These are phyloP conservation scores for Trametes polyzona DNA, from an alignment of 1,284 basidiomycete genomes.

Conservation along the genomic window DNA sequence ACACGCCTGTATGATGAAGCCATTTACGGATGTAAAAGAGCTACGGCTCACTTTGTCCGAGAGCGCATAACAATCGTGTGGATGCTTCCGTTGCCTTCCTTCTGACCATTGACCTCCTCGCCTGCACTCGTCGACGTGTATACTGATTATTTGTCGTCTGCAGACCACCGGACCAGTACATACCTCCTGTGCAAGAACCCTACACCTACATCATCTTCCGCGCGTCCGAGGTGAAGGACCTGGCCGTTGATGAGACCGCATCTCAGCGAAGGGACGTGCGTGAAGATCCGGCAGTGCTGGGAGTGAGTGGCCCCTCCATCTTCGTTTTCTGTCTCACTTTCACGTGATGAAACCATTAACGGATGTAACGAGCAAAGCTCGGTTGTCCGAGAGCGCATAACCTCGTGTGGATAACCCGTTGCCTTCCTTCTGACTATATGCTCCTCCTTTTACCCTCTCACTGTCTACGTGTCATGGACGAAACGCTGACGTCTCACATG, in stretches of 20 bases:
- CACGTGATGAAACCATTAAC: slow-evolving; percentile 50
- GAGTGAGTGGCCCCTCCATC: slow-evolving; percentile 50
- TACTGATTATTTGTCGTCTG: slow-evolving; percentile 24
- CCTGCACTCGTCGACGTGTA: slow-evolving; percentile 10
- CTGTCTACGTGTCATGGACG: background rate
- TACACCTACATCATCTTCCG: slow-evolving; percentile 85
- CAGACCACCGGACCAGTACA: slow-evolving; percentile 73
- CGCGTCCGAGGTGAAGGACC: slow-evolving; percentile 81
- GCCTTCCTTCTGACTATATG: slow-evolving; percentile 57
- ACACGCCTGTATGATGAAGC: slow-evolving; percentile 45
- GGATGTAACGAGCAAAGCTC: slow-evolving; percentile 52
- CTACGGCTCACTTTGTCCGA: slow-evolving; percentile 55
- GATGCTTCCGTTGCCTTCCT: slow-evolving; percentile 79
- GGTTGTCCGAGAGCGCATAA: slow-evolving; percentile 57
- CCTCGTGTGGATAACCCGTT: slow-evolving; percentile 59
- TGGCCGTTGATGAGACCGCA: slow-evolving; percentile 71
- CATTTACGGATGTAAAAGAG: slow-evolving; percentile 70
- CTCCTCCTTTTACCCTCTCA: too few species aligned
- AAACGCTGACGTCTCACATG: slow-evolving; percentile 6
- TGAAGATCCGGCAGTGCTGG: slow-evolving; percentile 78
- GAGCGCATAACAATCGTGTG: slow-evolving; percentile 73
- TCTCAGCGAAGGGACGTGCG: slow-evolving; percentile 62
- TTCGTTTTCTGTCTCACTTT: background rate
- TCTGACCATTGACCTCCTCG: slow-evolving; percentile 45
- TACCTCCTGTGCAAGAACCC: slow-evolving; percentile 76